Percentiles rank a stretch among this genome's conserved stretches.
phyloP scores from a whole-genome alignment of 2,329 filamentous ascomycete genomes.

The Atkinsonella texensis region DNA sequence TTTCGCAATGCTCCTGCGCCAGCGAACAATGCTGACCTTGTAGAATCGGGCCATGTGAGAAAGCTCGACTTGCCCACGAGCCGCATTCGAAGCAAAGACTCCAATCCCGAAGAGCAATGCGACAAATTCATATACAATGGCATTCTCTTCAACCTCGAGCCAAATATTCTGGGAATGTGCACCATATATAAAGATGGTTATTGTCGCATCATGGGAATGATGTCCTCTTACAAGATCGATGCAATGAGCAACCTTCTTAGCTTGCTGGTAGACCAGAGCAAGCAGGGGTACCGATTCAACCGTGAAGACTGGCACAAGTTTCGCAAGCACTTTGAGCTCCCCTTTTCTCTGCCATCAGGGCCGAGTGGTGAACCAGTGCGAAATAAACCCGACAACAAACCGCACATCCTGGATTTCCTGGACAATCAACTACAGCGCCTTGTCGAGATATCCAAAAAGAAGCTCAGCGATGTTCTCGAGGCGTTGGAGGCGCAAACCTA shows the following conservation, averaged over 20 bases:
- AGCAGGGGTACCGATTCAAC: conserved; percentile 41
- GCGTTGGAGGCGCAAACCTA: neutral
- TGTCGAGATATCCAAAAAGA: conserved; percentile 25
- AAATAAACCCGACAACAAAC: conserved; percentile 7
- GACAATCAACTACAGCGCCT: conserved; percentile 36
- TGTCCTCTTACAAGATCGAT: conserved; percentile 31
- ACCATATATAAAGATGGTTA: conserved; percentile 53
- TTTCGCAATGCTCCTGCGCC: conserved; percentile 46
- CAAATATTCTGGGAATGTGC: conserved; percentile 47
- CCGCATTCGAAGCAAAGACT: neutral
- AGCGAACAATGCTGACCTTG: conserved; percentile 25
- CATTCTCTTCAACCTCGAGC: conserved; percentile 46
- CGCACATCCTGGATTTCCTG: conserved; percentile 51
- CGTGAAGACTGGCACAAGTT: conserved; percentile 28
- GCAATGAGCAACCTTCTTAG: conserved; percentile 39
- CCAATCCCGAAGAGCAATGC: conserved; percentile 9
- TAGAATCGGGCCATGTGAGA: conserved; percentile 25
- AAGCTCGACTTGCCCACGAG: neutral
- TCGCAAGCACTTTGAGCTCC: conserved; percentile 10
- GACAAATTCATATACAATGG: conserved; percentile 37
- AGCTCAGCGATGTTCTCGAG: conserved; percentile 17
- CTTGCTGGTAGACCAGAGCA: conserved; percentile 44
- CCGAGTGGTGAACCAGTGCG: neutral
- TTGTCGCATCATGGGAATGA: conserved; percentile 45
- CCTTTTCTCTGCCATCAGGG: conserved; percentile 7